These are phyloP conservation scores for Fusarium clavum DNA, from an alignment of 2,329 filamentous ascomycete genomes.

Conservation along the genomic window DNA sequence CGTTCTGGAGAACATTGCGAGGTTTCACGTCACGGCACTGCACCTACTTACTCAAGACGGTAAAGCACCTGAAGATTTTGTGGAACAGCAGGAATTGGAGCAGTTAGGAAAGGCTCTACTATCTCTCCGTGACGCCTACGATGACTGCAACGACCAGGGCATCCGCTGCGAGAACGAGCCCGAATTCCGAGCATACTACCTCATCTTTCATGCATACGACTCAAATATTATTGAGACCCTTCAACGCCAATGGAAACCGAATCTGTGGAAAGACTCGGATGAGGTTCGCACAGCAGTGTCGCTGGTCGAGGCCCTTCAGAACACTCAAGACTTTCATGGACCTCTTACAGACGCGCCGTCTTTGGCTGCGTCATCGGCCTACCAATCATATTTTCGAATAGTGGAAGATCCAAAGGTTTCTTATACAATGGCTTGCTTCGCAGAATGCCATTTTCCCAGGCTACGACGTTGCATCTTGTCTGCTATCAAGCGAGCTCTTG, in stretches of 20 bases:
- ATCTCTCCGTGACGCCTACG: constrained; percentile 74
- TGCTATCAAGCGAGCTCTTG: constrained; percentile 65
- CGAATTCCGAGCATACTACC: constrained; percentile 74
- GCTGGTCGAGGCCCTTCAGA: constrained; percentile 70
- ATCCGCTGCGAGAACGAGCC: constrained; percentile 71
- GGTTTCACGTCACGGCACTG: constrained; percentile 74
- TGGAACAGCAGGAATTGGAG: constrained; percentile 75
- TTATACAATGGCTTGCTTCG: constrained; percentile 77
- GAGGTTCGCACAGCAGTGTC: constrained; percentile 71
- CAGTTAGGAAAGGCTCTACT: constrained; percentile 74
- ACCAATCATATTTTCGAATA: constrained; percentile 69
- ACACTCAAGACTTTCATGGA: constrained; percentile 66
- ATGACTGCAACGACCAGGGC: constrained; percentile 70
- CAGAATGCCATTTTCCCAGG: constrained; percentile 73
- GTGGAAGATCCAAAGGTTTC: constrained; percentile 67
- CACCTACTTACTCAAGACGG: constrained; percentile 71
- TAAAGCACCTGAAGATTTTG: constrained; percentile 69
- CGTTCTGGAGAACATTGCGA: constrained; percentile 72
- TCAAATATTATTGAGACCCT: constrained; percentile 65
- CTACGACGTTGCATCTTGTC: constrained; percentile 69
- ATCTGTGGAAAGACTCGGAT: constrained; percentile 65
- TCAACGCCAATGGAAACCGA: constrained; percentile 68
- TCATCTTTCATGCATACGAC: constrained; percentile 70
- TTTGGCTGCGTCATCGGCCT: constrained; percentile 62
- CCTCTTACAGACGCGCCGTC: constrained; percentile 64